Evolutionary conservation across 352 stramenopile species (phyloP).

Genomic region (Pythium chondricola): DNA sequence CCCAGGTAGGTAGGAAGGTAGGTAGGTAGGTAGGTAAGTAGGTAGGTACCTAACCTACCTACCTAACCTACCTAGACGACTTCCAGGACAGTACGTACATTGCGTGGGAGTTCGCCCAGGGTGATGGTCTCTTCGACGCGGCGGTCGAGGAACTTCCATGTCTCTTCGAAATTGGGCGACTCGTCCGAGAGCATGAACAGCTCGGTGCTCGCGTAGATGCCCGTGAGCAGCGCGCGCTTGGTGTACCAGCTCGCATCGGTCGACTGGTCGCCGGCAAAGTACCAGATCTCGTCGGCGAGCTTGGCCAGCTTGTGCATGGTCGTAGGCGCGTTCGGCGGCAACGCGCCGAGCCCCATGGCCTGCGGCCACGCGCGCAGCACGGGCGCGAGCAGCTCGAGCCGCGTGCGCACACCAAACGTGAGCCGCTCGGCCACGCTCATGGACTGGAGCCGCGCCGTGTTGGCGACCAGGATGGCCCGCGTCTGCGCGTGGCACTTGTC

Average conservation of each 20-base stretch:
- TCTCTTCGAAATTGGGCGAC: conserved; percentile 67
- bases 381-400: conserved; percentile 58
- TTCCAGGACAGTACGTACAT: conserved; percentile 42
- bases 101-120: conserved; percentile 73
- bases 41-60: no score
- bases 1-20: no score
- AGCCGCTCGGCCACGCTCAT: conserved; percentile 76
- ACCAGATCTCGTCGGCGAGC: conserved; percentile 83
- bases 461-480: conserved; percentile 45
- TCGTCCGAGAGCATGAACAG: conserved; percentile 82
- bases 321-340: conserved; percentile 65
- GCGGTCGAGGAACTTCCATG: conserved; percentile 78
- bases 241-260: conserved; percentile 83
- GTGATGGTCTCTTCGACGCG: conserved; percentile 77
- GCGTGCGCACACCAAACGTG: conserved; percentile 70
- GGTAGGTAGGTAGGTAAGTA: no score
- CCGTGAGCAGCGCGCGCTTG: conserved; percentile 73
- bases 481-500: conserved; percentile 58
- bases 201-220: conserved; percentile 77
- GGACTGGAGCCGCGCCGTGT: conserved; percentile 51
- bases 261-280: conserved; percentile 82
- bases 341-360: conserved; percentile 71
- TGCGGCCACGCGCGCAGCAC: conserved; percentile 62
- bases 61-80: no score
- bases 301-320: conserved; percentile 67